Base-by-base conservation (phyloP, 208 protist species). In the Trypanosoma theileri region DNA sequence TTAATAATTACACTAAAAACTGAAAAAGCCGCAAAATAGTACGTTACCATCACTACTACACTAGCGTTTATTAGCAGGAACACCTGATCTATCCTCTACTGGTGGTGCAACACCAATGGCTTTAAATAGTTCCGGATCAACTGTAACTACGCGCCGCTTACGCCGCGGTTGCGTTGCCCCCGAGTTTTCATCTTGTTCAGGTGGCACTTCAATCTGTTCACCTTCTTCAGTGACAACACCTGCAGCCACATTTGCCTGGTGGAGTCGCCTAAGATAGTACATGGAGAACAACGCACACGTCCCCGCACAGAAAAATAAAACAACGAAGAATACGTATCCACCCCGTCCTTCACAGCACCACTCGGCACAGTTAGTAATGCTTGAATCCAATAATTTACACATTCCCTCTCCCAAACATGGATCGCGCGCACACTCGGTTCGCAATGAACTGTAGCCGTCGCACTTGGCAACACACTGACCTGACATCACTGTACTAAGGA, bases 311-410 rank as follows among this genome's bases (percentile, higher is more conserved):
- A 93, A 85, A 70, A 91, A 90, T 42, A 95, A 58, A 3, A 93
- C 81, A 17, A 91, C 77, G 40, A 91, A 90, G 52, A 95, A 92
- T 31, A 90, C 76, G 59, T 86, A 85, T 28, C 73, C 69, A 46
- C 85, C 88, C 21, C 84, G 74, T 44, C 79, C 85, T 48, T 73
- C 53, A 66, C 89, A 95, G 64, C 89, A 95, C 89, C 89, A 95
- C 55, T 77, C 59, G 16, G 73, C 67, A 66, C 89, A 95, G 66
- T 95, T 79, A 13, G 14, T 66, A 26, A 80, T 76, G 50, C 46
- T 56, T 13, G 81, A 69, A 55, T 85, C 48, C 13, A 79, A 31
- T 24, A 91, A 24, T 35, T 79, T 71, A 71, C 89, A 95, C 82
- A 93, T 91, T 7, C 68, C 75, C 22, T 79, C 72, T 21, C 79